Conservation (phyloP, 345 rosid species). For the Arabidopsis thaliana region DNA sequence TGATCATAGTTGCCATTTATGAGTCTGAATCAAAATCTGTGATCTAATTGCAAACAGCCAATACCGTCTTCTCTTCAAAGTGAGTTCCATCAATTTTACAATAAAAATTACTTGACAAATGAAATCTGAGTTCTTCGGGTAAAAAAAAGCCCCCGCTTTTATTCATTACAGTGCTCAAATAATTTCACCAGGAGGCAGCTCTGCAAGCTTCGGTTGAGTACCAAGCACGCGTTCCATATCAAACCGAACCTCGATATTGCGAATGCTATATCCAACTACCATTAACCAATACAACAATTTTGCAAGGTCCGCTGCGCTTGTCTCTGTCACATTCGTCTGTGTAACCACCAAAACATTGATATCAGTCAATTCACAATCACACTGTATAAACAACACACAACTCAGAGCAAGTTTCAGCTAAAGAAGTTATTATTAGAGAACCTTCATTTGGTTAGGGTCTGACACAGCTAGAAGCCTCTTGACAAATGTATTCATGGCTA, state of each 20-base stretch:
- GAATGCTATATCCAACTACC: slow-evolving; percentile 96
- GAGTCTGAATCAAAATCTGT: neutral
- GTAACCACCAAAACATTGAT: slow-evolving; percentile 26
- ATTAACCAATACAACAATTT: slow-evolving; percentile 90
- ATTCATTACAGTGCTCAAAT: slow-evolving; percentile 44
- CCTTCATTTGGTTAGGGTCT: slow-evolving; percentile 90
- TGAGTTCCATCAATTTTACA: slow-evolving; percentile 18
- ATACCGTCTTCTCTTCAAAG: slow-evolving; percentile 1
- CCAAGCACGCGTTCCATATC: slow-evolving; percentile 98
- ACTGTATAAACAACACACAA: neutral
- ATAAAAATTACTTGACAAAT: slow-evolving; percentile 13
- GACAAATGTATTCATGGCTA: slow-evolving; percentile 93
- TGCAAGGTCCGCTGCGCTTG: slow-evolving; percentile 85
- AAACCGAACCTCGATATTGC: slow-evolving; percentile 93
- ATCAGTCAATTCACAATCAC: slow-evolving; percentile 16
- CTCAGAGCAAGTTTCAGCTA: slow-evolving; percentile 11
- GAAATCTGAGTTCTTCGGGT: slow-evolving; percentile 26
- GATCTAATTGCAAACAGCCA: neutral
- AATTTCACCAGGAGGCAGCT: slow-evolving; percentile 88
- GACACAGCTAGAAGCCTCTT: slow-evolving; percentile 90
- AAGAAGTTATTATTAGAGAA: slow-evolving; percentile 32
- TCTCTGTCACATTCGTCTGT: slow-evolving; percentile 79
- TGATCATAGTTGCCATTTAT: neutral
- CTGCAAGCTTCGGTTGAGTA: slow-evolving; percentile 72
- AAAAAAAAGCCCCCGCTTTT: neutral